Base-by-base conservation (phyloP, 1,139 yeast genomes). In the Insectozyma bohioensis region DNA sequence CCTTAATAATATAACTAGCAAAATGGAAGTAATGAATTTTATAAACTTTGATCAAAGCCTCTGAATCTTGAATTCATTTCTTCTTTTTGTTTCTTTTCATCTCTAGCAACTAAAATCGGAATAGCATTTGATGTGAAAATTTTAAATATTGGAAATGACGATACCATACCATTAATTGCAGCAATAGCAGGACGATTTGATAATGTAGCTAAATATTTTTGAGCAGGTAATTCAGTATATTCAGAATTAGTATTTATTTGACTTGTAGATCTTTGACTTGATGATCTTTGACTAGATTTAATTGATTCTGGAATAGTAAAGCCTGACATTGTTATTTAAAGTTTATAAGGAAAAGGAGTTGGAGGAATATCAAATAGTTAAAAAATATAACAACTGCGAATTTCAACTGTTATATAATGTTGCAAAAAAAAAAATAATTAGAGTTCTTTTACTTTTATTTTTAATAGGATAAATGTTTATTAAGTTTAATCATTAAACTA, bases 141-240 rank as follows among this genome's bases (percentile, higher is more conserved):
- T 51, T 78, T 75, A 35, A 72, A 70, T 16, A 72, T 66, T 7
- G 85, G 83, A 48, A 75, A 68, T n/a, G 82, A 74, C 10, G 80
- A 74, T 23, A 77, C 54, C 46, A 78, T 60, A 6, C 83, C 81
- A 35, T 75, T 75, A 34, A 78, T 48, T 4, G 85, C 83, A 13
- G 78, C 75, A 28, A 78, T 55, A 3, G 81, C 81, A 1, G 84
- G 83, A 42, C 64, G 64, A 31, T 72, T 66, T 32, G 78, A 65
- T 41, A 76, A 42, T 38, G 50, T 57, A 17, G 74, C 73, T 31
- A 68, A 60, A 52, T 59, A 64, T 17, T 61, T 58, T 52, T 67
- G 74, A 33, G 67, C 70, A 38, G 69, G 72, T 47, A 65, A 58
- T 48, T 68, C 72, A 21, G 35, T 40, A 31, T 37, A 40, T 5